Percentiles rank a stretch among this genome's conserved stretches.
phyloP scores from a whole-genome alignment of 2,329 filamentous ascomycete genomes.

The Colletotrichum sidae region DNA sequence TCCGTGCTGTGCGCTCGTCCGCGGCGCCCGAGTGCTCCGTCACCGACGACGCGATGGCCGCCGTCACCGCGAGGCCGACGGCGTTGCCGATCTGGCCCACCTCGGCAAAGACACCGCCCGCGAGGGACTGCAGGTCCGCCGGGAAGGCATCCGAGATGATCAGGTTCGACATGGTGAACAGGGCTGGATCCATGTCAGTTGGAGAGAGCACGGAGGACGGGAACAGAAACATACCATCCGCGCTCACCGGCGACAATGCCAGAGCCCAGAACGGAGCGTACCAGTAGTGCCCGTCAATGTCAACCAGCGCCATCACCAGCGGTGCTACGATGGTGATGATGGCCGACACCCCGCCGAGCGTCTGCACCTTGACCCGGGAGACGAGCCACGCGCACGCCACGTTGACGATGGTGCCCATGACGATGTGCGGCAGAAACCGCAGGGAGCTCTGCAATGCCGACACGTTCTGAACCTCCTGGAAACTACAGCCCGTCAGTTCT shows the following conservation, averaged over 20 bases:
- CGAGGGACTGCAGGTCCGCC: conserved; percentile 65
- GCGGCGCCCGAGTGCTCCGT: conserved; percentile 50
- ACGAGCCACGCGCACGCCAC: conserved; percentile 56
- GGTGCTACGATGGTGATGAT: conserved; percentile 59
- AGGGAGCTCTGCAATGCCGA: conserved; percentile 59
- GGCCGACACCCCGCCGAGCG: conserved; percentile 52
- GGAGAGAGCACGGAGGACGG: not conserved
- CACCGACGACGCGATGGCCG: conserved; percentile 59
- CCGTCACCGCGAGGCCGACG: conserved; percentile 63
- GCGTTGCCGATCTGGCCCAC: conserved; percentile 67
- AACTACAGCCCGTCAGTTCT: conserved; percentile 47
- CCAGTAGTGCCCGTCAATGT: conserved; percentile 63
- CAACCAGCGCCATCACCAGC: conserved; percentile 65
- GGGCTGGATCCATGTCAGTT: conserved; percentile 44
- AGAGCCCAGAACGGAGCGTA: conserved; percentile 56
- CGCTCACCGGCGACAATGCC: conserved; percentile 56
- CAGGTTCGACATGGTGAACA: conserved; percentile 67
- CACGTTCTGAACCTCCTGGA: conserved; percentile 60
- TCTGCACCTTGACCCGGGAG: conserved; percentile 50
- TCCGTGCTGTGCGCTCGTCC: conserved; percentile 49
- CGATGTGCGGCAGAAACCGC: conserved; percentile 59
- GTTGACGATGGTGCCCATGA: conserved; percentile 57
- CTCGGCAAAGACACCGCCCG: conserved; percentile 71
- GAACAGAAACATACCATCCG: conserved; percentile 48
- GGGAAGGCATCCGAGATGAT: conserved; percentile 67